phyloP scores from a whole-genome alignment of 1,284 basidiomycete genomes.

The Apiotrichum mycotoxinovorans region DNA sequence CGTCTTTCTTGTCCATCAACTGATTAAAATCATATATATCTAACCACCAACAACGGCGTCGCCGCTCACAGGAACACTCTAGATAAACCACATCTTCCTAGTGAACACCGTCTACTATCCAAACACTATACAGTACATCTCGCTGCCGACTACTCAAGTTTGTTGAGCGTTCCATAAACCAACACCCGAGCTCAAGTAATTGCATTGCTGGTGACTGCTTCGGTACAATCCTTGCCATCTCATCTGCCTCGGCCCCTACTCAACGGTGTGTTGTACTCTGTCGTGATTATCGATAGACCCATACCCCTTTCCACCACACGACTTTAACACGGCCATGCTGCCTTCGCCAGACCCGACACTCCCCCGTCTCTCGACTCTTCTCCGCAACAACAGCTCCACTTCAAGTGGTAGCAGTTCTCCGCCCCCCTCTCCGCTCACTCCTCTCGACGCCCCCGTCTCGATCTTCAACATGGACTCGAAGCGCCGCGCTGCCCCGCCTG shows the following conservation, averaged over 20 bases:
- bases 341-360: background rate
- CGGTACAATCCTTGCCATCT: background rate
- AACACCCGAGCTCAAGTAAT: too few species aligned
- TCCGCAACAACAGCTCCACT: background rate
- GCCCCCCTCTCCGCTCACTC: background rate
- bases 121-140: too few species aligned
- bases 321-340: background rate
- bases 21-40: too few species aligned
- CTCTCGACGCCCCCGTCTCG: background rate
- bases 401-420: constrained; percentile 1
- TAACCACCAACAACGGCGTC: too few species aligned
- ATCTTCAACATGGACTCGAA: constrained; percentile 5
- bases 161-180: background rate
- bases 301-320: background rate
- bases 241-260: background rate
- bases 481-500: constrained; percentile 3
- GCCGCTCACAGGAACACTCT: too few species aligned
- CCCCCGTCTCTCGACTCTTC: background rate
- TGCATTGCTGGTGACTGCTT: background rate
- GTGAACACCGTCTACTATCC: too few species aligned
- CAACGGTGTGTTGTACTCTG: background rate
- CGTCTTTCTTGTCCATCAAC: too few species aligned
- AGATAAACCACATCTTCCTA: too few species aligned
- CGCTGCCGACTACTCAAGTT: too few species aligned
- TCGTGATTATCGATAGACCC: background rate